A percentile compares a stretch with the other conserved stretches of the same genome.
Conservation (phyloP, 2,329 filamentous ascomycete species). For the Monosporascus sp. region DNA sequence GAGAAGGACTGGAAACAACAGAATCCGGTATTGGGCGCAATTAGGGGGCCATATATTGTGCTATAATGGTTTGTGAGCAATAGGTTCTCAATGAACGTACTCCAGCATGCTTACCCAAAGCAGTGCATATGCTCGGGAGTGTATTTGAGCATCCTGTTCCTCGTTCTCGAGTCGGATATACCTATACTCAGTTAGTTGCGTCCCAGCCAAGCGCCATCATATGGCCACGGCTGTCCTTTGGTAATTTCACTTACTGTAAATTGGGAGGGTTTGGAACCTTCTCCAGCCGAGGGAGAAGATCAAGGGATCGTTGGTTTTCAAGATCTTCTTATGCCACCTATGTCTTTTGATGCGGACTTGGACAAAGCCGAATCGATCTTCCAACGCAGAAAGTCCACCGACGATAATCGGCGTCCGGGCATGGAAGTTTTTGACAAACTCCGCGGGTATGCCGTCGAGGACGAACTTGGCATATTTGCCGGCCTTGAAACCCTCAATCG, state of each 20-base stretch:
- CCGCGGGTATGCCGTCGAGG: constrained; percentile 81
- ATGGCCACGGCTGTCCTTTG: neutral
- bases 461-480: constrained; percentile 92
- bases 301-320: constrained; percentile 95
- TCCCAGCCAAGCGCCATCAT: neutral
- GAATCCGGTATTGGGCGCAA: constrained; percentile 94
- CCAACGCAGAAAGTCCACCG: constrained; percentile 86
- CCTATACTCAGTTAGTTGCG: neutral
- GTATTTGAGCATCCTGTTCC: constrained; percentile 98
- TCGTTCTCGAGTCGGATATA: constrained; percentile 86
- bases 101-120: constrained; percentile 49
- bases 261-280: constrained; percentile 84
- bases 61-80: neutral
- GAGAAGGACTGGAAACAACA: constrained; percentile 88
- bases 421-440: constrained; percentile 81
- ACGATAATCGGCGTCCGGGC: constrained; percentile 79
- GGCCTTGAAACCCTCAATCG: constrained; percentile 85
- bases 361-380: constrained; percentile 92
- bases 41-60: constrained; percentile 90
- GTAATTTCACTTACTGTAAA: constrained; percentile 60
- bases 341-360: constrained; percentile 96
- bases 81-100: neutral
- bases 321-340: constrained; percentile 97
- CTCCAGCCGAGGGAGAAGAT: constrained; percentile 97
- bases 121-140: constrained; percentile 99